Conservation (phyloP, 768 basidiomycete species). For the Wakefieldia striispora region DNA sequence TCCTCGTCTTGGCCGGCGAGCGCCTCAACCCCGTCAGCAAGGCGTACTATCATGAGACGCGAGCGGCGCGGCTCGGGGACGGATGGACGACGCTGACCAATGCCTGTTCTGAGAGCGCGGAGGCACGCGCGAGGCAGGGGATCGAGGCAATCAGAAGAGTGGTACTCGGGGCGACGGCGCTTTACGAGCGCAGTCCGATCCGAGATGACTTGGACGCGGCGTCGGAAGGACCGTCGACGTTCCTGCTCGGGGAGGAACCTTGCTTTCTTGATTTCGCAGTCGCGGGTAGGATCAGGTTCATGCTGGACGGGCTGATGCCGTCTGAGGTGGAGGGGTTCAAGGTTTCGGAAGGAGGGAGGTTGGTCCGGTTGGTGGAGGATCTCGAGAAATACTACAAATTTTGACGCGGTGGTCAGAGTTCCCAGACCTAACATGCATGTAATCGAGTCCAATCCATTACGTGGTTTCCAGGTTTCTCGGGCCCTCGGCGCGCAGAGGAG, state of each 20-base stretch:
- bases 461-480: no score
- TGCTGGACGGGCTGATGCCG: conserved; percentile 5
- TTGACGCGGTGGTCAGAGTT: no score
- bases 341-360: conserved; percentile 10
- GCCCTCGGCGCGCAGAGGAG: no score
- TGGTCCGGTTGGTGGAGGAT: conserved; percentile 13
- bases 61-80: conserved; percentile 33
- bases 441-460: no score
- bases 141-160: conserved; percentile 19
- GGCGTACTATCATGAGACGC: conserved; percentile 40
- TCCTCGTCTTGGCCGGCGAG: conserved; percentile 20
- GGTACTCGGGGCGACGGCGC: conserved; percentile 17
- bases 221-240: not conserved
- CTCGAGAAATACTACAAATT: conserved; percentile 15
- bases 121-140: conserved; percentile 22
- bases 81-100: conserved; percentile 34
- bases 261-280: conserved; percentile 20
- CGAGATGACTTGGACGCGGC: not conserved
- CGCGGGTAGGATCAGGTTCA: conserved; percentile 18
- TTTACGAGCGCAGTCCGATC: not conserved
- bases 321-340: conserved; percentile 8
- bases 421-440: no score
- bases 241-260: conserved; percentile 15
- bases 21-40: conserved; percentile 32
- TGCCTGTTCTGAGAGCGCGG: conserved; percentile 23